Evolutionary conservation across 1,139 yeast genomes (phyloP).

Genomic region (Zygoascus hellenicus): DNA sequence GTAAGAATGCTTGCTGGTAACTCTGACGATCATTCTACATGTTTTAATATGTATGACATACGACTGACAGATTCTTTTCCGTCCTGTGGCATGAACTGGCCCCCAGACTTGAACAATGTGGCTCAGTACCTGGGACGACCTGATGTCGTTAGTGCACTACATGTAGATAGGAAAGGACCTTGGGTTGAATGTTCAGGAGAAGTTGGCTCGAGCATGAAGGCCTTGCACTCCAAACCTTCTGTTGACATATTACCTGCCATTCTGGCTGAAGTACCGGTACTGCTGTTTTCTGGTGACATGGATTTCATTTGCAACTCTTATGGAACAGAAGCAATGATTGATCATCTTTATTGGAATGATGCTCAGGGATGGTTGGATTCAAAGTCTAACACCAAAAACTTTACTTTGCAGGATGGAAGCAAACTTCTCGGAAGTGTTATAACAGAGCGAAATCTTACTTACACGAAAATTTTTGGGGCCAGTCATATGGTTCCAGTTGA

Average conservation of each 20-base stretch:
- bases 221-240: conserved; percentile 53
- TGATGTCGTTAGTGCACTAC: conserved; percentile 53
- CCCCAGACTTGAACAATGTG: conserved; percentile 58
- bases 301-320: conserved; percentile 83
- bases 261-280: conserved; percentile 50
- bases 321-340: conserved; percentile 67
- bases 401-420: conserved; percentile 18
- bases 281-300: conserved; percentile 80
- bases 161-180: conserved; percentile 31
- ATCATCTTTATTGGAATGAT: conserved; percentile 64
- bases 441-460: conserved; percentile 66
- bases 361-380: conserved; percentile 40
- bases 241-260: conserved; percentile 60
- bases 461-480: conserved; percentile 65
- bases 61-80: conserved; percentile 69
- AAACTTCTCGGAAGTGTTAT: conserved; percentile 30
- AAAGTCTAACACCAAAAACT: conserved; percentile 22
- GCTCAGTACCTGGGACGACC: conserved; percentile 52
- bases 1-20: conserved; percentile 21
- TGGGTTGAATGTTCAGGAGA: conserved; percentile 76
- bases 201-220: conserved; percentile 51
- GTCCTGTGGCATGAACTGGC: conserved; percentile 94
- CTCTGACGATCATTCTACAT: conserved; percentile 29
- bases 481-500: conserved; percentile 97
- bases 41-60: conserved; percentile 80